Evolutionary conservation across 1,284 basidiomycete genomes (phyloP).

Genomic region (Xanthoconium separans): DNA sequence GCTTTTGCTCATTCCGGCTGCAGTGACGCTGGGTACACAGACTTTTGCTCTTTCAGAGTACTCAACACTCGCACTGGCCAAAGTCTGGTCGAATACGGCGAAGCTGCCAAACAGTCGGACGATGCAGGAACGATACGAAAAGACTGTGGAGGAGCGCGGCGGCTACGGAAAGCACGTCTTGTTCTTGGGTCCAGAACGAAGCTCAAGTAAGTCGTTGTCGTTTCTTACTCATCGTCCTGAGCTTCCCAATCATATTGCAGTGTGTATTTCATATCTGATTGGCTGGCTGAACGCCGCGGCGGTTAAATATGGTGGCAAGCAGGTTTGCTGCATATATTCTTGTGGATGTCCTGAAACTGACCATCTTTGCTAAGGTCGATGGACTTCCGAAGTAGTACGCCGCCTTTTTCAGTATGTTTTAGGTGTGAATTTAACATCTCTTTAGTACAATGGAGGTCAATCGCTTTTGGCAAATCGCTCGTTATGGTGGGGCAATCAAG

Average conservation of each 20-base stretch:
- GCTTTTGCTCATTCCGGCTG: too few relatives aligned
- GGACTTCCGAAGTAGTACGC: slow-evolving; percentile 4
- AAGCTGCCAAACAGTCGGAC: slow-evolving; percentile 6
- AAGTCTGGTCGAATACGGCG: slow-evolving; percentile 18
- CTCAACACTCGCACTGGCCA: slow-evolving; percentile 12
- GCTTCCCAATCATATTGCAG: background rate
- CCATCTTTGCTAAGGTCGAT: background rate
- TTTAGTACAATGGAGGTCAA: background rate
- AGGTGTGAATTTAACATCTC: too few relatives aligned
- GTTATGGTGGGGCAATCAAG: background rate
- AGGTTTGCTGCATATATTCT: slow-evolving; percentile 1
- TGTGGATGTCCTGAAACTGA: background rate
- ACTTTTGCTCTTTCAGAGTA: background rate
- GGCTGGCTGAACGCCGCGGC: slow-evolving; percentile 14
- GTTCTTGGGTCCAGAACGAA: background rate
- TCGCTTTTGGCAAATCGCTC: slow-evolving; percentile 3
- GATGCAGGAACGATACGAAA: slow-evolving; percentile 5
- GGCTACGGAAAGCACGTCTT: slow-evolving; percentile 13
- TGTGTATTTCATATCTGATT: background rate
- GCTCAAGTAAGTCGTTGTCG: slow-evolving; percentile 4
- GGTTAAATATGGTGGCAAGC: slow-evolving; percentile 15
- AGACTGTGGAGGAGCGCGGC: slow-evolving; percentile 4
- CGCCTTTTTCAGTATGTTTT: background rate
- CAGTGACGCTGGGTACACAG: background rate
- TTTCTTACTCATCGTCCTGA: background rate